phyloP scores from a whole-genome alignment of 257 asterid species.

The Ilex asprella region DNA sequence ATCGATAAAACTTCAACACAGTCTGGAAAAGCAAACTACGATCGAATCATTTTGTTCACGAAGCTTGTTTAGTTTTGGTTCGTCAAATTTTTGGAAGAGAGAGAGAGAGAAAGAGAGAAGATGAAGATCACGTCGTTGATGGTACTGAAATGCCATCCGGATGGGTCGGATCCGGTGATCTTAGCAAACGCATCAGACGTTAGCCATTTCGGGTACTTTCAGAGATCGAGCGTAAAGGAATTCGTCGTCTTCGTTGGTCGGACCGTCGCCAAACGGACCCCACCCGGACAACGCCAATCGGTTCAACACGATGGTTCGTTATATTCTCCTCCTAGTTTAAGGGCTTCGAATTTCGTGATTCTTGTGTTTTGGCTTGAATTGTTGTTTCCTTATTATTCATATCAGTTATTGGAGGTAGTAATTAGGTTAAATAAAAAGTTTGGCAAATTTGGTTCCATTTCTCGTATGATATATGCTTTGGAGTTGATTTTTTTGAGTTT shows the following conservation, averaged over 20 bases:
- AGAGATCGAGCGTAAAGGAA: slow-evolving; percentile 70
- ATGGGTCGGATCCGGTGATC: slow-evolving; percentile 73
- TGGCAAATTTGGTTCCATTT: too few species aligned
- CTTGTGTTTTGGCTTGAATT: not conserved
- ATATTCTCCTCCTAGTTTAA: too few species aligned
- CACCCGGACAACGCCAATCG: slow-evolving; percentile 76
- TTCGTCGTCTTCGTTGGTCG: slow-evolving; percentile 76
- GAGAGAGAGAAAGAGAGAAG: slow-evolving; percentile 12
- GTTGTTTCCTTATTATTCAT: not conserved
- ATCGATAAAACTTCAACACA: too few species aligned
- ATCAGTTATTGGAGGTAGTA: too few species aligned
- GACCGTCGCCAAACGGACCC: slow-evolving; percentile 77
- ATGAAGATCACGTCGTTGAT: slow-evolving; percentile 93
- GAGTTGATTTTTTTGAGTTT: too few species aligned
- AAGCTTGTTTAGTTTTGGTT: too few species aligned
- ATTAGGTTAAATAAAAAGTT: too few species aligned
- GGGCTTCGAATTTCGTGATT: not conserved
- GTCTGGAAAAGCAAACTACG: too few species aligned
- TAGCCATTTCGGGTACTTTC: slow-evolving; percentile 77
- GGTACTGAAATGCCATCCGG: slow-evolving; percentile 60
- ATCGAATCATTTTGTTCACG: too few species aligned
- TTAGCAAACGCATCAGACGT: slow-evolving; percentile 65
- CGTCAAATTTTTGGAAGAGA: not conserved
- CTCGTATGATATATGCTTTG: too few species aligned
- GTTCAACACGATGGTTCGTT: slow-evolving; percentile 78